Conservation (phyloP, 495 filamentous ascomycete genomes). For the Podospora anserina region DNA sequence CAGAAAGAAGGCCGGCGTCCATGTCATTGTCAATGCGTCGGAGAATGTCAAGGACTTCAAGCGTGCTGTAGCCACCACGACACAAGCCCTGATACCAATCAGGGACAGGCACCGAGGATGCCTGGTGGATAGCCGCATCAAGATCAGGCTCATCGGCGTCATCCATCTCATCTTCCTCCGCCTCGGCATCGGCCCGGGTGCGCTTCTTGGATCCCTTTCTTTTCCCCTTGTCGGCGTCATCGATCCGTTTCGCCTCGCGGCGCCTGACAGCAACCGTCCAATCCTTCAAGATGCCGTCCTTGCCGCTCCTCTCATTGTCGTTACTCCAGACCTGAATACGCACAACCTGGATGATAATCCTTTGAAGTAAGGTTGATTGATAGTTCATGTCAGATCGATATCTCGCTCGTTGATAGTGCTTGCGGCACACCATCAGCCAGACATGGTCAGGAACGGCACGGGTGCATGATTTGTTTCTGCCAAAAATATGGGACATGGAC, state of each 20-base stretch:
- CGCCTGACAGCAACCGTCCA: constrained; percentile 52
- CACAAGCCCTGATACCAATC: constrained; percentile 40
- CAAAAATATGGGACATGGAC: constrained; percentile 79
- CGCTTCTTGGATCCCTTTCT: constrained; percentile 25
- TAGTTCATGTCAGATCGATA: constrained; percentile 62
- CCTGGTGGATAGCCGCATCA: constrained; percentile 1
- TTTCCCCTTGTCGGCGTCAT: constrained; percentile 32
- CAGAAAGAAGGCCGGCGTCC: constrained; percentile 18
- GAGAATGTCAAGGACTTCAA: constrained; percentile 39
- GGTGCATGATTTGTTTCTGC: constrained; percentile 79
- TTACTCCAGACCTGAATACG: constrained; percentile 61
- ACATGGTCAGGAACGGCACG: constrained; percentile 59
- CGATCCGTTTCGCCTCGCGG: constrained; percentile 46
- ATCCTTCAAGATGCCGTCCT: constrained; percentile 43
- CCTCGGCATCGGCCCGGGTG: constrained; percentile 28
- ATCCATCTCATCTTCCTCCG: constrained; percentile 26
- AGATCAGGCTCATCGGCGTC: constrained; percentile 17
- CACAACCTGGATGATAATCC: constrained; percentile 53
- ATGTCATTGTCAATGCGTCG: constrained; percentile 36
- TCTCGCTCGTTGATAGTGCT: constrained; percentile 76
- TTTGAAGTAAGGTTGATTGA: constrained; percentile 57
- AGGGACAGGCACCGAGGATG: constrained; percentile 37
- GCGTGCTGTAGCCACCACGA: constrained; percentile 37
- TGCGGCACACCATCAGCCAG: constrained; percentile 74
- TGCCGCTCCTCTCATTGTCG: constrained; percentile 28